phyloP scores from a whole-genome alignment of 2,329 filamentous ascomycete species.

The Hypoxylon sp. region DNA sequence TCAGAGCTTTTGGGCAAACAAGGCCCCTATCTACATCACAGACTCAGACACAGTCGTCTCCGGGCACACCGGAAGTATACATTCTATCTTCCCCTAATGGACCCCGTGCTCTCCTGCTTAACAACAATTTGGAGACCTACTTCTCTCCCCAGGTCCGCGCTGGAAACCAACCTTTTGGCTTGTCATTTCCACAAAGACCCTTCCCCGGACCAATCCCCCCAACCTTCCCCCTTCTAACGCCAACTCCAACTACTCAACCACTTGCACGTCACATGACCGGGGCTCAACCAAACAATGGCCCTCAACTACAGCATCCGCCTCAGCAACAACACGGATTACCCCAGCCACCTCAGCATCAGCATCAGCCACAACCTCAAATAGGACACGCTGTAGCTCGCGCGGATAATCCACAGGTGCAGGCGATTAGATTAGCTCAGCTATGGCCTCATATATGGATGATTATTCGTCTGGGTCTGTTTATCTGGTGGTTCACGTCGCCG shows the following conservation, averaged over 20 bases:
- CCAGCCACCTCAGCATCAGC: slow-evolving; percentile 50
- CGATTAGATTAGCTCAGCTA: slow-evolving; percentile 60
- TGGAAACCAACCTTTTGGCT: slow-evolving; percentile 31
- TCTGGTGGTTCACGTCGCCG: slow-evolving; percentile 75
- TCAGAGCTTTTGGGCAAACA: slow-evolving; percentile 54
- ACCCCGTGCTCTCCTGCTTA: slow-evolving; percentile 70
- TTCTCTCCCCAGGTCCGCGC: slow-evolving; percentile 61
- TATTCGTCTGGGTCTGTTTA: slow-evolving; percentile 69
- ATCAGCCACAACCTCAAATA: slow-evolving; percentile 51
- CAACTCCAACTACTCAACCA: slow-evolving; percentile 41
- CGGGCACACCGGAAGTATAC: slow-evolving; percentile 67
- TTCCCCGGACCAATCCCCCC: slow-evolving; percentile 15
- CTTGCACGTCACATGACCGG: slow-evolving; percentile 39
- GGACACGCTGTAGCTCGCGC: slow-evolving; percentile 51
- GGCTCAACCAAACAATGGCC: slow-evolving; percentile 44
- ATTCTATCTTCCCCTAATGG: slow-evolving; percentile 73
- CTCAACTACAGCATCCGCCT: slow-evolving; percentile 49
- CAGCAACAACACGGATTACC: slow-evolving; percentile 51
- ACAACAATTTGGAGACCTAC: slow-evolving; percentile 65
- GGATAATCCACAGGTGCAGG: slow-evolving; percentile 53
- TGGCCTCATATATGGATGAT: slow-evolving; percentile 75
- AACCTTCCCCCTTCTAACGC: slow-evolving; percentile 38
- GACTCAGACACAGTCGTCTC: slow-evolving; percentile 40
- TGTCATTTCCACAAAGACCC: slow-evolving; percentile 36
- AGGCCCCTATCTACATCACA: slow-evolving; percentile 48